Evolutionary conservation across 2,329 filamentous ascomycete genomes (phyloP).

Genomic region (Fusarium oxysporum): DNA sequence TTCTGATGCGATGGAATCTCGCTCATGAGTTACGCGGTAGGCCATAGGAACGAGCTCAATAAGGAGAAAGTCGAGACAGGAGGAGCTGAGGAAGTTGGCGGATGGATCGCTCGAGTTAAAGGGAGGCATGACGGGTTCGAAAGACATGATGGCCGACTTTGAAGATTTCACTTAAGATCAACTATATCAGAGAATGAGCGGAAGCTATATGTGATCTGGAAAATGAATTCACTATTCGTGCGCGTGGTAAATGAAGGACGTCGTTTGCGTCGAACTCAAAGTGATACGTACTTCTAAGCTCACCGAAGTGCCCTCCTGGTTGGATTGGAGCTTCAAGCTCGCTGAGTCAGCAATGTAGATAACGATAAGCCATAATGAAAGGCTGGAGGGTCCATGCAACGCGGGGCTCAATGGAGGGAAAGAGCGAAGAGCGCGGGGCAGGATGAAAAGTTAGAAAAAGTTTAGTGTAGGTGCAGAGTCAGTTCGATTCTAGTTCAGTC

Average conservation of each 20-base stretch:
- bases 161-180: background rate
- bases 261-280: constrained; percentile 14
- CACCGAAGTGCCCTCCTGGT: background rate
- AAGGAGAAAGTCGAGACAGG: constrained; percentile 91
- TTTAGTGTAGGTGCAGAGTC: constrained; percentile 22
- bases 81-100: constrained; percentile 81
- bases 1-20: constrained; percentile 63
- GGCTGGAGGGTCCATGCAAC: background rate
- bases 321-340: background rate
- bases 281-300: constrained; percentile 26
- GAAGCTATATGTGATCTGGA: background rate
- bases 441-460: constrained; percentile 30
- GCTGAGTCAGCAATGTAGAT: constrained; percentile 24
- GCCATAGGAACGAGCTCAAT: constrained; percentile 97
- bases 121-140: constrained; percentile 75
- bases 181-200: background rate
- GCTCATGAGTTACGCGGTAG: constrained; percentile 83
- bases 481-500: constrained; percentile 6
- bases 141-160: constrained; percentile 68
- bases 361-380: constrained; percentile 7
- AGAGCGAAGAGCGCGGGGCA: constrained; percentile 26
- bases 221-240: background rate
- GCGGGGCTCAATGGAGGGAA: constrained; percentile 20
- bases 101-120: constrained; percentile 79
- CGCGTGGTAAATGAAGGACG: background rate